Conservation (phyloP, 768 basidiomycete genomes). For the Kwoniella bestiolae region DNA sequence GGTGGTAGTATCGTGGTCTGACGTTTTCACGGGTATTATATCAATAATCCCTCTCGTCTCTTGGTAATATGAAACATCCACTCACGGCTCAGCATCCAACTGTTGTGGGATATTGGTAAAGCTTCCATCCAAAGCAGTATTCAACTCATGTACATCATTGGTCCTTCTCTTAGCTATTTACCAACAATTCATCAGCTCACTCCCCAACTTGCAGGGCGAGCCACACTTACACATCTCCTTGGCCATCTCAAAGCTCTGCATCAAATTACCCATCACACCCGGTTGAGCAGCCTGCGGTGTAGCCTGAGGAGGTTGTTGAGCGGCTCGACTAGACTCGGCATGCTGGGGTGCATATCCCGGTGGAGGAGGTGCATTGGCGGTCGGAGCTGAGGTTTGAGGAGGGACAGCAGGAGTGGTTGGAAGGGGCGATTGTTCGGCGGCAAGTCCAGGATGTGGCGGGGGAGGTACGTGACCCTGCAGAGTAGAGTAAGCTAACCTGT, state of each 20-base stretch:
- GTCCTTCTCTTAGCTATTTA: constrained; percentile 51
- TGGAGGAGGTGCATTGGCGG: constrained; percentile 61
- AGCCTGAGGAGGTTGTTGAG: constrained; percentile 14
- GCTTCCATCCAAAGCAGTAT: constrained; percentile 91
- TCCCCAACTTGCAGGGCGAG: neutral
- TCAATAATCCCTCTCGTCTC: neutral
- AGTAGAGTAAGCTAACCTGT: neutral
- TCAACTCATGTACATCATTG: constrained; percentile 81
- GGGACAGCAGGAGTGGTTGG: constrained; percentile 20
- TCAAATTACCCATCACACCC: constrained; percentile 83
- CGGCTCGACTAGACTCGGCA: constrained; percentile 41
- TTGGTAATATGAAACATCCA: neutral
- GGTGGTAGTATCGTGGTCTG: constrained; percentile 96
- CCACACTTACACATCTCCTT: constrained; percentile 82
- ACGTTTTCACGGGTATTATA: neutral
- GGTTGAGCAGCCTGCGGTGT: constrained; percentile 22
- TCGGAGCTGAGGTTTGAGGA: constrained; percentile 3
- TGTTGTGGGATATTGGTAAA: constrained; percentile 87
- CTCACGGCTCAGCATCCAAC: constrained; percentile 90
- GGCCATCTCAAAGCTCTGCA: constrained; percentile 90
- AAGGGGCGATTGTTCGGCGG: constrained; percentile 18
- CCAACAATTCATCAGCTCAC: constrained; percentile 3
- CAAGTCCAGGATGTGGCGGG: constrained; percentile 37
- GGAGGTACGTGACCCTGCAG: constrained; percentile 39
- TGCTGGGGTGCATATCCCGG: constrained; percentile 63